phyloP scores from a whole-genome alignment of 2,329 filamentous ascomycete species.

The Talaromyces atroroseus region DNA sequence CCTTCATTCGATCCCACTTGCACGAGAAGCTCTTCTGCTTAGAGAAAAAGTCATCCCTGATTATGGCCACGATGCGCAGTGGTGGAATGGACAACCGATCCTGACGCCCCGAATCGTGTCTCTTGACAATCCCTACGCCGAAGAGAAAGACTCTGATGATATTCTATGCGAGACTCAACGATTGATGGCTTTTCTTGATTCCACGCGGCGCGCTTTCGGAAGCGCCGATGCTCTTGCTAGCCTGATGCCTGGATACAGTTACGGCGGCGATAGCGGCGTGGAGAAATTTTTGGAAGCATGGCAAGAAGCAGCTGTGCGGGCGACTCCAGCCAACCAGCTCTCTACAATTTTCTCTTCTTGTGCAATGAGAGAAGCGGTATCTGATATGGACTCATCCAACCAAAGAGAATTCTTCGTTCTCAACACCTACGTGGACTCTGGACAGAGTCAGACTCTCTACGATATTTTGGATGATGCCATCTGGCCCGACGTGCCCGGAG shows the following conservation, averaged over 20 bases:
- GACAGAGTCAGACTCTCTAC: slow-evolving; percentile 44
- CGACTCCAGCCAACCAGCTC: slow-evolving; percentile 37
- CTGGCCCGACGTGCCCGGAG: slow-evolving; percentile 40
- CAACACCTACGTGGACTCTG: slow-evolving; percentile 33
- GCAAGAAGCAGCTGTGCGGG: slow-evolving; percentile 41
- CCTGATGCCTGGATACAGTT: slow-evolving; percentile 32
- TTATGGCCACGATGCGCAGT: slow-evolving; percentile 54
- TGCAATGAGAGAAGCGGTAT: slow-evolving; percentile 35
- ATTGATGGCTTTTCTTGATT: slow-evolving; percentile 57
- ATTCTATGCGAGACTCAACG: slow-evolving; percentile 56
- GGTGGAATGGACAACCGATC: slow-evolving; percentile 57
- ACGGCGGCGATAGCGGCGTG: slow-evolving; percentile 32
- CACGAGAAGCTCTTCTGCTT: slow-evolving; percentile 52
- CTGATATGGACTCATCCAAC: slow-evolving; percentile 25
- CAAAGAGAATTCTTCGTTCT: slow-evolving; percentile 36
- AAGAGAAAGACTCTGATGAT: slow-evolving; percentile 36
- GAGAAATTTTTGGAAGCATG: slow-evolving; percentile 47
- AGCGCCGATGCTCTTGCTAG: slow-evolving; percentile 49
- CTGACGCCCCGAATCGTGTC: slow-evolving; percentile 48
- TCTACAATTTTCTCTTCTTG: slow-evolving; percentile 44
- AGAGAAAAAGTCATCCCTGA: slow-evolving; percentile 40
- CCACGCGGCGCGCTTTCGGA: slow-evolving; percentile 54
- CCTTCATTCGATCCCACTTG: slow-evolving; percentile 56
- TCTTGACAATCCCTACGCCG: slow-evolving; percentile 28
- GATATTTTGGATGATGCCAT: slow-evolving; percentile 50